Evolutionary conservation across 176 grass and related monocot species (phyloP), one percentile per base, ranked within the genome.

Genomic region (Hordeum marinum): DNA sequence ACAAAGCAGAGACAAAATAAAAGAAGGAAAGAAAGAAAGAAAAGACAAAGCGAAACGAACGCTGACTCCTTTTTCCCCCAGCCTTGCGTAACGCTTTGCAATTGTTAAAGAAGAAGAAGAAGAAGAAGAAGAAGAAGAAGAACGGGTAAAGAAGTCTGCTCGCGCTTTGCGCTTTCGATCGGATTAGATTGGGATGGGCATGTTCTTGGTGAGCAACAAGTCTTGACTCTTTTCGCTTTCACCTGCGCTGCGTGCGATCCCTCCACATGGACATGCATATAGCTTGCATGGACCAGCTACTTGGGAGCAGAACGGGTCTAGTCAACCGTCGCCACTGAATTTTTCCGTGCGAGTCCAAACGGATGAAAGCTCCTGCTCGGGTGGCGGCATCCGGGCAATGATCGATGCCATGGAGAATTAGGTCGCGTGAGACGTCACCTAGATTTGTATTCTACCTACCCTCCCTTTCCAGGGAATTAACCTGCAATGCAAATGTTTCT

Each of bases 41-140:
- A 82, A 90, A 86, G 84, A 14, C 73, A 86, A 90, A 90, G 88
- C 32, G 65, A 66, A 78, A 82, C 83, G 71, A 77, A 82, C 84
- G 65, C 79, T 21, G 79, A 42, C 79, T 76, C 83, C 84, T 78
- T 45, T 41, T 74, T 36, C 74, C 60, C 88, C 84, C 74, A 66
- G 43, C 43, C 64, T 83, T 58, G 60, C 80, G 80, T 78, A 72
- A 41, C 88, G 31, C 84, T 80, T 84, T 77, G 55, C 82, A 46
- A 21, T 15, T 65, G 64, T 36, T 26, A 50, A 63, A 79, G 71
- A 77, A 80, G 80, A 26, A 26, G 80, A 13, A 48, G 46, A 50
- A 17, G 46, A 48, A 34, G 32, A 46, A 46, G 42, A 11, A 50
- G 14, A 14, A 14, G 62, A 62, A 79, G 62, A 62, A 83, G n/a